Base-by-base conservation (phyloP, 1,139 yeast genomes). In the Suhomyces bolitotheri region DNA sequence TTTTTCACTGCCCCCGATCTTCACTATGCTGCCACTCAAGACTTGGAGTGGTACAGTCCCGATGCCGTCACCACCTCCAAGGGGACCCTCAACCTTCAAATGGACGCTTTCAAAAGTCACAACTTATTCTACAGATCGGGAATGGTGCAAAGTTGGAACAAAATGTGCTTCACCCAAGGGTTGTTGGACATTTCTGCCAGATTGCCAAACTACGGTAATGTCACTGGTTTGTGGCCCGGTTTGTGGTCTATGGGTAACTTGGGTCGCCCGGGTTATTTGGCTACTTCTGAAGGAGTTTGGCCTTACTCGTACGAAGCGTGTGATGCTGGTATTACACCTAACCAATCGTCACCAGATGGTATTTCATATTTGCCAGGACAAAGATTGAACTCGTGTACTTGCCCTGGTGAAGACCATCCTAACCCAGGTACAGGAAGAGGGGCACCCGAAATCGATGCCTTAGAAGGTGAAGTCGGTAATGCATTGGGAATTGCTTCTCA, bases 301-400 rank as follows among this genome's bases (percentile, higher is more conserved):
- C 95, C 95, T 3, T 87, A 86, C 53, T 71, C 88, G n/a, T 87
- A 87, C 55, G 78, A 80, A 26, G 61, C 76, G 13, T 87, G 95
- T 64, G 95, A 87, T 66, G 86, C 86, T 5, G 95, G 95, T 44
- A 86, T 86, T 43, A 85, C 95, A 7, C 82, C 95, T n/a, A 87
- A 87, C 55, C 95, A 87, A 62, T 80, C 89, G 10, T 74, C 88
- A 0, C 71, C 83, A 1, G 95, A 86, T 60, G 96, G 96, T 28
- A 73, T 86, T 32, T 80, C 87, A 8, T 82, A 76, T 51, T 64
- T 87, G 27, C 87, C 88, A 1, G 96, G 96, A 16, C 95, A 86
- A 63, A 73, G 75, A 40, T 66, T 87, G 41, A 78, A 70, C 53
- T 26, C 45, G n/a, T 58, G 64, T 43, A 54, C 60, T 5, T 58